Conservation (phyloP, 768 basidiomycete species). For the Pisolithus orientalis region DNA sequence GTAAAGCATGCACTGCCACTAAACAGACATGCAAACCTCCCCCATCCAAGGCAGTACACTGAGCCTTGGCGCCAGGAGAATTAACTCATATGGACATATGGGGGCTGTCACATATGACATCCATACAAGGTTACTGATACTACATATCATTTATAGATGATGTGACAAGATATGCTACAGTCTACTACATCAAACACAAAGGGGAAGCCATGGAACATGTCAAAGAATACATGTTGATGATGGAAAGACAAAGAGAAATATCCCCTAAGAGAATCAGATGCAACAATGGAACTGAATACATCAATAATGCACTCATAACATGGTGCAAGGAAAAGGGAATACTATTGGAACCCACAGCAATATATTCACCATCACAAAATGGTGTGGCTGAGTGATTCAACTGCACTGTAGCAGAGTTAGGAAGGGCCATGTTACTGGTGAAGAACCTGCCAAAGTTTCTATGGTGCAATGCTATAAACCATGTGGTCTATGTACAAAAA, state of each 20-base stretch:
- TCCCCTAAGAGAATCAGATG: neutral
- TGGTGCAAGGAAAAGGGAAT: neutral
- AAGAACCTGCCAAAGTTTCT: neutral
- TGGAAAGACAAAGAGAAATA: neutral
- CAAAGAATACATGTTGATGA: neutral
- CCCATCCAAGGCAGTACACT: neutral
- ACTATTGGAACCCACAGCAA: neutral
- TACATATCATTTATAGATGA: neutral
- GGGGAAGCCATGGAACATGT: neutral
- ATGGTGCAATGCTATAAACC: neutral
- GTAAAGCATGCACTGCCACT: too few relatives aligned
- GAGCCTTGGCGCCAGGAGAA: neutral
- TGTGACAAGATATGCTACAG: neutral
- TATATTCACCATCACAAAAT: neutral
- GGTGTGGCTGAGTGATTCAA: neutral
- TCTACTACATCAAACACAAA: neutral
- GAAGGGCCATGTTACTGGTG: neutral
- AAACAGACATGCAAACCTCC: too few relatives aligned
- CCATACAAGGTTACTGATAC: neutral
- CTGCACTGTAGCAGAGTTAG: neutral
- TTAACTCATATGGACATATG: constrained; percentile 6
- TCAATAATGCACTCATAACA: neutral
- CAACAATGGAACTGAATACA: neutral
- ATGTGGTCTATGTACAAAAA: neutral
- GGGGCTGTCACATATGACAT: neutral